Evolutionary conservation across 768 basidiomycete species (phyloP).

Genomic region (Mrakia frigida): DNA sequence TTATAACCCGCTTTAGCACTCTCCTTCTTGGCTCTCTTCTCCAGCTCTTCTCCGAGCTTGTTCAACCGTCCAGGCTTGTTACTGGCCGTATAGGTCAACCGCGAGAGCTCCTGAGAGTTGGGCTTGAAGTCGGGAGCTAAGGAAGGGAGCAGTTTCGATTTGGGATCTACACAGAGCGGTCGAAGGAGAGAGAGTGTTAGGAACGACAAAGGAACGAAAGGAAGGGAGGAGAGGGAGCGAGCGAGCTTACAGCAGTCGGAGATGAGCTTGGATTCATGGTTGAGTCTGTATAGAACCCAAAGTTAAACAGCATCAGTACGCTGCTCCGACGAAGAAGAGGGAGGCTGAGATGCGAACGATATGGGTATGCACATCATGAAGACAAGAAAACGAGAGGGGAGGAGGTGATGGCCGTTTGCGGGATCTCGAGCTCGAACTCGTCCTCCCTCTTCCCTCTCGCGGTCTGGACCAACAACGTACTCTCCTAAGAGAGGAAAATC

Average conservation of each 20-base stretch:
- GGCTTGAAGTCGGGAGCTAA: constrained; percentile 37
- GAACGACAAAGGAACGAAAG: neutral
- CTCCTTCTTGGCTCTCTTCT: constrained; percentile 40
- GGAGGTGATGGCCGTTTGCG: neutral
- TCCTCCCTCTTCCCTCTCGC: too few species aligned
- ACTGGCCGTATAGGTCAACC: constrained; percentile 40
- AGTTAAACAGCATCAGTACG: neutral
- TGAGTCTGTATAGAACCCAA: neutral
- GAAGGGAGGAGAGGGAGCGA: too few species aligned
- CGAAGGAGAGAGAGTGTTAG: too few species aligned
- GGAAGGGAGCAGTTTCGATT: constrained; percentile 13
- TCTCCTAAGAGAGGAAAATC: too few species aligned
- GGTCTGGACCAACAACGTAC: too few species aligned
- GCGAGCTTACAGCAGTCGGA: constrained; percentile 11
- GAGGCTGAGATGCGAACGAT: neutral
- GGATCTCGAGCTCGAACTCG: neutral
- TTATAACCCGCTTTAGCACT: constrained; percentile 28
- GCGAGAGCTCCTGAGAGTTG: constrained; percentile 41
- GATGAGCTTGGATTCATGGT: constrained; percentile 22
- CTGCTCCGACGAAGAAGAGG: neutral
- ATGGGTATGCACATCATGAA: neutral
- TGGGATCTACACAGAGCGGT: neutral
- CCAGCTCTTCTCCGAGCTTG: constrained; percentile 42
- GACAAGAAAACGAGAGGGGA: neutral
- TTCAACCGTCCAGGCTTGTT: constrained; percentile 42